A percentile compares a stretch with the other conserved stretches of the same genome.
Conservation (phyloP, 192 early-diverging fungal genomes). For the Coemansia sp. region DNA sequence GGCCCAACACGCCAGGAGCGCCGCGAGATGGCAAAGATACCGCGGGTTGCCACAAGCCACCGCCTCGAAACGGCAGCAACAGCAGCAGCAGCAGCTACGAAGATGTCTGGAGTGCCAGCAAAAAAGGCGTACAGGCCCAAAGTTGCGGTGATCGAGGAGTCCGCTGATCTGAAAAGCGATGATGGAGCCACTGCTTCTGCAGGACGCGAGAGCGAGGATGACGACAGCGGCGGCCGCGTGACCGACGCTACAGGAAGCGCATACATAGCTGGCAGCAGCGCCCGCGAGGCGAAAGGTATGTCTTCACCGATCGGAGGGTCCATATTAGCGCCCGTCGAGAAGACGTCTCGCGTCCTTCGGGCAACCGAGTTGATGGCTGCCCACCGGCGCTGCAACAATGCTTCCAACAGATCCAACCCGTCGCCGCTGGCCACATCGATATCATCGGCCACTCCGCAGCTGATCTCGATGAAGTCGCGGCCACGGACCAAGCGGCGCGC, state of each 20-base stretch:
- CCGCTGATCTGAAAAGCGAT: conserved; percentile 17
- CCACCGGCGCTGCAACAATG: conserved; percentile 27
- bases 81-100: not conserved
- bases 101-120: not conserved
- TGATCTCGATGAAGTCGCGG: conserved; percentile 22
- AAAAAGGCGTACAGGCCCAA: conserved; percentile 39
- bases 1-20: conserved; percentile 37
- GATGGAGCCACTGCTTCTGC: not conserved
- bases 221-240: not conserved
- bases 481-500: conserved; percentile 28
- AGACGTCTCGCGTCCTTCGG: conserved; percentile 33
- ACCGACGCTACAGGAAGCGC: not conserved
- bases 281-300: not conserved
- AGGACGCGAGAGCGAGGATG: not conserved
- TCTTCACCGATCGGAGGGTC: conserved; percentile 1
- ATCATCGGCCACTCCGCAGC: not conserved
- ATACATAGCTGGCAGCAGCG: not conserved
- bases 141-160: conserved; percentile 52
- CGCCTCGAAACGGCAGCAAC: not conserved
- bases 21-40: conserved; percentile 46
- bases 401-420: conserved; percentile 1
- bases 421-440: conserved; percentile 4
- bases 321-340: conserved; percentile 21
- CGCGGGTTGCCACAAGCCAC: conserved; percentile 48
- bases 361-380: conserved; percentile 49